Evolutionary conservation across 371 early-diverging fungal species (phyloP), one percentile per base, ranked within the genome.

Genomic region (Mucor plumbeus): DNA sequence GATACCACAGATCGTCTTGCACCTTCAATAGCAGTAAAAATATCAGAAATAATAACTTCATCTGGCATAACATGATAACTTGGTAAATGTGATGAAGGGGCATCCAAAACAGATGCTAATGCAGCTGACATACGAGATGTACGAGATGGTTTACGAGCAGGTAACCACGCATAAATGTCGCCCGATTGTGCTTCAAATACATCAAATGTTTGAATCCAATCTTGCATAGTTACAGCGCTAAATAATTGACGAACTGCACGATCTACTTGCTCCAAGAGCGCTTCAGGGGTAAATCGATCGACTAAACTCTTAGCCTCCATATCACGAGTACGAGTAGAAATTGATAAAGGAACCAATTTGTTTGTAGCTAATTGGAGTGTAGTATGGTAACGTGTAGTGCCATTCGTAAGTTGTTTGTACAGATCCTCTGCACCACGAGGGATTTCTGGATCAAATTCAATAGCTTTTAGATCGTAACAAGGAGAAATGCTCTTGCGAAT

Each of bases 181-280:
- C 79, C 76, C 4, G 91, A 88, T 67, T 93, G 93, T 1, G 87
- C 85, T 63, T 91, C 92, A 31, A 93, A 81, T 4, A 90, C 71
- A 59, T 90, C 84, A 73, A 87, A 90, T 21, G 90, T 78, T 3
- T 87, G 84, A 17, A 91, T 80, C 92, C 93, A 93, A 70, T 93
- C 94, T 61, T 90, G 87, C 39, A 84, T 75, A 4, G 87, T 82
- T 36, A 89, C 85, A 3, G 83, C 78, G n/a, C 84, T 75, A 73
- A 90, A 91, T 8, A 87, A 66, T 34, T 69, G 72, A 10, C 76
- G 68, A 1, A 76, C 79, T 8, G 69, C 61, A 6, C 61, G 60
- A 65, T 83, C 79, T 1, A 76, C 73, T 54, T 80, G 81, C 38
- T 75, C 69, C n/a, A 83, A 47, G 11, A 83, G 64, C 3, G 61